phyloP scores from a whole-genome alignment of 768 basidiomycete species.

The Podaxis sp. region DNA sequence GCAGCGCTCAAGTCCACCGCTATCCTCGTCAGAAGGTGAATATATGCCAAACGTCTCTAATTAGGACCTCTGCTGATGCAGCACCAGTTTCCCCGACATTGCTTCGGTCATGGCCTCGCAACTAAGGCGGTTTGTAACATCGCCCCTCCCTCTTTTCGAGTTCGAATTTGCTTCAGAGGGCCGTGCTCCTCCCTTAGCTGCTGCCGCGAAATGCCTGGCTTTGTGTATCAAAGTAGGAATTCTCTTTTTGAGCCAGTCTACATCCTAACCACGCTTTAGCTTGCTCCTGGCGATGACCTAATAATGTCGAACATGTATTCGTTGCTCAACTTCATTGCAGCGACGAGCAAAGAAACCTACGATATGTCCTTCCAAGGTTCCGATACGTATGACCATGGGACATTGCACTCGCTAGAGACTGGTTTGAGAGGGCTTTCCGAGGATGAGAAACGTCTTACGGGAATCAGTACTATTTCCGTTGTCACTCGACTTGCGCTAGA shows the following conservation, averaged over 20 bases:
- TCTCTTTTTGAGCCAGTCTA: not conserved
- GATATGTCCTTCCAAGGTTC: slow-evolving; percentile 43
- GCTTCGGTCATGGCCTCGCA: slow-evolving; percentile 72
- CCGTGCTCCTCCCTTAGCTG: slow-evolving; percentile 70
- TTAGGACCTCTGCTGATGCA: not conserved
- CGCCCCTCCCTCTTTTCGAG: slow-evolving; percentile 84
- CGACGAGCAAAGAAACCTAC: slow-evolving; percentile 72
- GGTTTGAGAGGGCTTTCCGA: slow-evolving; percentile 69
- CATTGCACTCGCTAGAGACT: slow-evolving; percentile 54
- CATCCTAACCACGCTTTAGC: slow-evolving; percentile 33
- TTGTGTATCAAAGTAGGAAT: slow-evolving; percentile 75
- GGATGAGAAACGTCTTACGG: slow-evolving; percentile 79
- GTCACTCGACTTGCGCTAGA: slow-evolving; percentile 86
- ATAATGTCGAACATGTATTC: slow-evolving; percentile 97
- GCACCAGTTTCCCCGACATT: slow-evolving; percentile 70
- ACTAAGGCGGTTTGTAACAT: slow-evolving; percentile 83
- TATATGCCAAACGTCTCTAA: not conserved
- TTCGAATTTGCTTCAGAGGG: slow-evolving; percentile 74
- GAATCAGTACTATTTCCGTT: slow-evolving; percentile 88
- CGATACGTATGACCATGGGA: slow-evolving; percentile 41
- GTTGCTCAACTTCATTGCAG: slow-evolving; percentile 85
- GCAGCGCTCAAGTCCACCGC: slow-evolving; percentile 85
- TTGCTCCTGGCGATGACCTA: slow-evolving; percentile 83
- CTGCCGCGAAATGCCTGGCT: slow-evolving; percentile 88
- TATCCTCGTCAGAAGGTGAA: slow-evolving; percentile 78